Conservation (phyloP, 768 basidiomycete genomes). For the Strobilomyces echinocephalus region DNA sequence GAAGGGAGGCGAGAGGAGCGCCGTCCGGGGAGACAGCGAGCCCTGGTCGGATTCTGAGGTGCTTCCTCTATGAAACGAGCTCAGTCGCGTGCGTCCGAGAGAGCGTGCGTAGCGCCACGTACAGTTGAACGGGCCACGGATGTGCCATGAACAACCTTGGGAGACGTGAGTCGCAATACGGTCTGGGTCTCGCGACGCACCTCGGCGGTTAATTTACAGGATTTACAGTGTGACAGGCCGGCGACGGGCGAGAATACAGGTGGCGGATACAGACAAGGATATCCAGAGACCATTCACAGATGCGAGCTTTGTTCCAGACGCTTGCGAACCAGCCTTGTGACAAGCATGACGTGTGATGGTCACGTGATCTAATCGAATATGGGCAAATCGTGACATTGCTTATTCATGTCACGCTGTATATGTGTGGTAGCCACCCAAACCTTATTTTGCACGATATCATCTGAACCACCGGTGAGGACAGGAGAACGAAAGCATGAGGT, state of each 20-base stretch:
- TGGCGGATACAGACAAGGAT: neutral
- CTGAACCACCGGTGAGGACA: constrained; percentile 17
- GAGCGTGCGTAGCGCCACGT: constrained; percentile 7
- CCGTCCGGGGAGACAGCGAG: constrained; percentile 27
- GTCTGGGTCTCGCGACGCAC: constrained; percentile 3
- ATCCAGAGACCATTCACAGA: constrained; percentile 10
- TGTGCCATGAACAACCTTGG: constrained; percentile 23
- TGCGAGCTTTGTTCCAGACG: constrained; percentile 5
- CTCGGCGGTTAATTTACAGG: neutral
- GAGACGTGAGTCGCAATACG: constrained; percentile 6
- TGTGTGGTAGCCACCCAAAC: constrained; percentile 28
- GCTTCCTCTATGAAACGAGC: constrained; percentile 3
- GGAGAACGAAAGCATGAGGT: constrained; percentile 32
- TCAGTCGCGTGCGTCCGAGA: constrained; percentile 1
- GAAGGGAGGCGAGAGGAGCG: constrained; percentile 26
- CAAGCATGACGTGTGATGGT: constrained; percentile 13
- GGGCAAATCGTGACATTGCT: constrained; percentile 11
- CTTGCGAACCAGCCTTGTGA: neutral
- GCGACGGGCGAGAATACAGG: neutral
- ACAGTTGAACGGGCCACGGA: constrained; percentile 21
- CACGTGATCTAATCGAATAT: constrained; percentile 11
- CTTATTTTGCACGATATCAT: constrained; percentile 23
- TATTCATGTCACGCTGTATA: constrained; percentile 35
- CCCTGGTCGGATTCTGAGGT: constrained; percentile 25
- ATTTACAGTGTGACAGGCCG: neutral